Conservation (phyloP, 257 asterid genomes). For the Nemophila menziesii region DNA sequence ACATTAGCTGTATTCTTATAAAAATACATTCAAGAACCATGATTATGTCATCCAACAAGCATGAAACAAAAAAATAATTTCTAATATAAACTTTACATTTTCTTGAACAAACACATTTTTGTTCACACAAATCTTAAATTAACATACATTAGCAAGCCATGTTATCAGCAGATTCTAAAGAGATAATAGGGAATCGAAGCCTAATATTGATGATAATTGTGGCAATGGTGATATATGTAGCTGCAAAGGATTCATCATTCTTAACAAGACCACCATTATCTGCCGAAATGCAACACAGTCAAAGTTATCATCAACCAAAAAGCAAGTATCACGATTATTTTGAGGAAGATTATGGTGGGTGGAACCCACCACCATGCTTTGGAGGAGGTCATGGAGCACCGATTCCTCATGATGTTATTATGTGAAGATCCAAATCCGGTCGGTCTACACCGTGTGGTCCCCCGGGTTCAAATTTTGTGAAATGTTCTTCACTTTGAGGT, state of each 20-base stretch:
- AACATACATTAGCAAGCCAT: neutral
- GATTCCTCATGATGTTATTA: conserved; percentile 19
- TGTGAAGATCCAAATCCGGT: neutral
- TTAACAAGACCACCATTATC: conserved; percentile 7
- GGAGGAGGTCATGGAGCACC: conserved; percentile 20
- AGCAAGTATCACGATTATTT: neutral
- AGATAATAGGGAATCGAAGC: no score
- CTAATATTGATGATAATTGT: conserved; percentile 6
- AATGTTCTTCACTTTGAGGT: neutral
- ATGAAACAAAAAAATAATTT: conserved; percentile 12
- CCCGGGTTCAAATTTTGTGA: neutral
- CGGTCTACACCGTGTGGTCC: neutral
- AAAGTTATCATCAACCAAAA: neutral
- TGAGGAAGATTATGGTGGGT: conserved; percentile 19
- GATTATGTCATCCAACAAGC: conserved; percentile 21
- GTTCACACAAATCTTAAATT: neutral
- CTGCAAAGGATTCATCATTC: neutral
- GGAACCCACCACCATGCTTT: conserved; percentile 23
- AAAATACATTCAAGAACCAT: conserved; percentile 24
- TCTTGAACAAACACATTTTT: neutral
- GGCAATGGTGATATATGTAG: neutral
- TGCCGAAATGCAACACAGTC: conserved; percentile 1
- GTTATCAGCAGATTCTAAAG: neutral
- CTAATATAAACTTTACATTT: neutral
- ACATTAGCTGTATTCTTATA: conserved; percentile 12